Conservation (phyloP, 345 rosid genomes). For the Anacardium occidentale region DNA sequence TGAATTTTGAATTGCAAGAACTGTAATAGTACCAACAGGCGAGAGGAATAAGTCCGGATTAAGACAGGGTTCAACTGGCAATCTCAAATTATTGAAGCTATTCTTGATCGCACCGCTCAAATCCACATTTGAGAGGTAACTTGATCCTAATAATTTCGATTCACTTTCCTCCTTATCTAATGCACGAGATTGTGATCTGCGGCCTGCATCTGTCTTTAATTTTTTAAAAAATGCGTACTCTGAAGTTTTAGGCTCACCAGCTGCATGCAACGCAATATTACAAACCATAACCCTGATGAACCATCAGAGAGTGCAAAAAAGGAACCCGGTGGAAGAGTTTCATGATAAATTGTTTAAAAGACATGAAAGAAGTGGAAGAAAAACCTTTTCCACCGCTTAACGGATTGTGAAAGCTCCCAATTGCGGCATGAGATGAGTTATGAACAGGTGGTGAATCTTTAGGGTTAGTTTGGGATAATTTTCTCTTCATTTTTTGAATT, state of each 20-base stretch:
- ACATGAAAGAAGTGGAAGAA: background rate
- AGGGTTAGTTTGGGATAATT: background rate
- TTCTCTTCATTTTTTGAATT: conserved; percentile 2
- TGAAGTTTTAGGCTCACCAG: conserved; percentile 62
- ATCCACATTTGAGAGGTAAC: conserved; percentile 31
- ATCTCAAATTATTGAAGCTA: conserved; percentile 22
- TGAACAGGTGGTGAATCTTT: background rate
- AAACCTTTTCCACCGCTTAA: conserved; percentile 10
- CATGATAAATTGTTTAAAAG: background rate
- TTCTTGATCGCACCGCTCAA: conserved; percentile 14
- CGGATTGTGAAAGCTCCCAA: background rate
- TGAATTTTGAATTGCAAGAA: background rate
- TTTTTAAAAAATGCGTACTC: conserved; percentile 77
- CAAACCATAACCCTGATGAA: background rate
- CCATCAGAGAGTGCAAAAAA: conserved; percentile 9
- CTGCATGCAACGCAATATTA: conserved; percentile 31
- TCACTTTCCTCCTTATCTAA: conserved; percentile 18
- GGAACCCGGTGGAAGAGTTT: background rate
- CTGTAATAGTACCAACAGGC: conserved; percentile 12
- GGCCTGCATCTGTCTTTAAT: conserved; percentile 44
- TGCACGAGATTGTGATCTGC: conserved; percentile 18
- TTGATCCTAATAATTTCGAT: conserved; percentile 21
- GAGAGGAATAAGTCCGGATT: conserved; percentile 19
- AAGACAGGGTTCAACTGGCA: conserved; percentile 23
- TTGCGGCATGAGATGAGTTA: background rate